Conservation (phyloP, 2,329 filamentous ascomycete genomes). For the Colletotrichum brevisporum region DNA sequence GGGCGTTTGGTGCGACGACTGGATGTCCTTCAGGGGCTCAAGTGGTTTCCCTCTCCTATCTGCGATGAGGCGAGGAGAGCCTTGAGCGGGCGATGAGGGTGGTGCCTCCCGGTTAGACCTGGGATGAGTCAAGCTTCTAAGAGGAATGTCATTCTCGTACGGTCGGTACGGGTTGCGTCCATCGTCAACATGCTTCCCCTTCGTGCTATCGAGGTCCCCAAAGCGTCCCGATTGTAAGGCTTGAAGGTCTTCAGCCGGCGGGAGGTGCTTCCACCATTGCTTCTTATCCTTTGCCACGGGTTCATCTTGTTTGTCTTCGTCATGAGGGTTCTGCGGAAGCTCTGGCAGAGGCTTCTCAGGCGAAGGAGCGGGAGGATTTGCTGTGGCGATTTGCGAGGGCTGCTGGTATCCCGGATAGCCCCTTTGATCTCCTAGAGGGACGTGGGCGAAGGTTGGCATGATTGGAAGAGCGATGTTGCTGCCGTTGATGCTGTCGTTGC, state of each 20-base stretch:
- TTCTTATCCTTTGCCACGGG: background rate
- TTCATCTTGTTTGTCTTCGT: background rate
- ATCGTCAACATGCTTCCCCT: background rate
- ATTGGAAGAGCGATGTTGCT: slow-evolving; percentile 3
- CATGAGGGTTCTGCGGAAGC: background rate
- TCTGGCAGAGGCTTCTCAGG: background rate
- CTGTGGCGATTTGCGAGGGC: background rate
- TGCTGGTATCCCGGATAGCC: slow-evolving; percentile 15
- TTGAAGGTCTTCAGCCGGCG: slow-evolving; percentile 2
- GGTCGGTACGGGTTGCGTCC: slow-evolving; percentile 13
- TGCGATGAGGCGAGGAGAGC: background rate
- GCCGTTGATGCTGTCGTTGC: background rate
- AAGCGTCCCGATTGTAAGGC: background rate
- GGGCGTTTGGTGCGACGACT: background rate
- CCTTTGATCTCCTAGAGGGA: slow-evolving; percentile 16
- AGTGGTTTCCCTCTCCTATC: background rate
- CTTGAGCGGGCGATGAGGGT: background rate
- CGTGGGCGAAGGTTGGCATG: slow-evolving; percentile 9
- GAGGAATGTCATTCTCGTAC: background rate
- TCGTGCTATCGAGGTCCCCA: background rate
- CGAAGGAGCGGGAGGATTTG: background rate
- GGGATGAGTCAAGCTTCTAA: background rate
- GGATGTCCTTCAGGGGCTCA: background rate
- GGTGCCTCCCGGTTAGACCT: background rate
- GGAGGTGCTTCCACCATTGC: background rate